A percentile compares a stretch with the other conserved stretches of the same genome.
Evolutionary conservation across 805 yeast species (phyloP).

Genomic region (Pichia cabralensis): DNA sequence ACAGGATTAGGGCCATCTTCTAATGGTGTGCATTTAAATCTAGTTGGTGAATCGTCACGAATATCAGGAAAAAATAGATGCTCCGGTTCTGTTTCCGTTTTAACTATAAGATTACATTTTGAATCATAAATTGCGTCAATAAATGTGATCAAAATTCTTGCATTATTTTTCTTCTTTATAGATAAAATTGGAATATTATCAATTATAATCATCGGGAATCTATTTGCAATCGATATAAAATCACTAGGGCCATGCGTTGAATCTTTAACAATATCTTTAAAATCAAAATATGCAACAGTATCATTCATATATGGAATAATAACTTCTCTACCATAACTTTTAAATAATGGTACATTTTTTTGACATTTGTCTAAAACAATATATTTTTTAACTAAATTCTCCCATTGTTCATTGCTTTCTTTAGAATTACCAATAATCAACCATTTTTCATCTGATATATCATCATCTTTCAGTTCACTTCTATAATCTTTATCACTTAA

Average conservation of each 20-base stretch:
- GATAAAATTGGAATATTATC: slow-evolving; percentile 55
- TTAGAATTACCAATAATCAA: slow-evolving; percentile 26
- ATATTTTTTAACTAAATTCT: slow-evolving; percentile 19
- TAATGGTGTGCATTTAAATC: slow-evolving; percentile 12
- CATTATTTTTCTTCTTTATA: slow-evolving; percentile 51
- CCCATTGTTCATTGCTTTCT: slow-evolving; percentile 31
- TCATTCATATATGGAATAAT: slow-evolving; percentile 31
- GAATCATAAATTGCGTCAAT: slow-evolving; percentile 64
- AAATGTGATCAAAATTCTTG: slow-evolving; percentile 55
- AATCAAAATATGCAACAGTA: slow-evolving; percentile 37
- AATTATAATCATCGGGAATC: slow-evolving; percentile 44
- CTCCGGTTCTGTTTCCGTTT: slow-evolving; percentile 40
- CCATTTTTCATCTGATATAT: slow-evolving; percentile 1
- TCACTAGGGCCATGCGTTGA: slow-evolving; percentile 52
- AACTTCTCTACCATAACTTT: slow-evolving; percentile 48
- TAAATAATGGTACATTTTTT: slow-evolving; percentile 22
- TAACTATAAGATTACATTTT: slow-evolving; percentile 46
- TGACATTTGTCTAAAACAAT: slow-evolving; percentile 5
- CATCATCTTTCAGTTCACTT: slow-evolving; percentile 21
- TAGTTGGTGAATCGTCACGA: slow-evolving; percentile 1
- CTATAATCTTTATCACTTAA: slow-evolving; percentile 49
- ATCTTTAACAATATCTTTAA: slow-evolving; percentile 44
- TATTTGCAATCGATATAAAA: slow-evolving; percentile 56
- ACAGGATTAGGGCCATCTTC: slow-evolving; percentile 9
- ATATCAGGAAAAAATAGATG: slow-evolving; percentile 55